phyloP scores from a whole-genome alignment of 805 yeast species.

The Cyberlindnera sargentensis region DNA sequence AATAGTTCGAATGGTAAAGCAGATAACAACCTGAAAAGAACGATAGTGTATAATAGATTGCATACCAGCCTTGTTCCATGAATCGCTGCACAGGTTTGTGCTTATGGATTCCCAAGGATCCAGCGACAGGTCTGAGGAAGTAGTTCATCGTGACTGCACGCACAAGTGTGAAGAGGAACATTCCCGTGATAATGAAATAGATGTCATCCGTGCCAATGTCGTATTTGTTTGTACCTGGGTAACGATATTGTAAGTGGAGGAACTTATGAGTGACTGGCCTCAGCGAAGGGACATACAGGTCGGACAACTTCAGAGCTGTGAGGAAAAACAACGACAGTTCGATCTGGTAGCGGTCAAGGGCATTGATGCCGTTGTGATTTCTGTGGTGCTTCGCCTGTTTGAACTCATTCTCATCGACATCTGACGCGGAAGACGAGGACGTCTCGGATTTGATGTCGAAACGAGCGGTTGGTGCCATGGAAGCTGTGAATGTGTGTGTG shows the following conservation, averaged over 20 bases:
- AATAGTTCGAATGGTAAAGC: constrained; percentile 46
- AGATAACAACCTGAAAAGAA: constrained; percentile 52
- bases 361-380: constrained; percentile 5
- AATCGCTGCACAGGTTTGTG: constrained; percentile 56
- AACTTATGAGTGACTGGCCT: constrained; percentile 30
- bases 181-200: constrained; percentile 46
- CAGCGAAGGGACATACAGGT: constrained; percentile 22
- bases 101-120: constrained; percentile 34
- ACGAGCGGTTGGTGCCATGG: not conserved
- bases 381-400: not conserved
- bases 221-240: constrained; percentile 28
- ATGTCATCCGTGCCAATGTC: constrained; percentile 51
- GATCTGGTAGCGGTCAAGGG: constrained; percentile 24
- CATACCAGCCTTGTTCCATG: constrained; percentile 83
- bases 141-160: constrained; percentile 56
- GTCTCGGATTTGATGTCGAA: constrained; percentile 1
- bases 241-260: constrained; percentile 33
- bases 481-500: not conserved
- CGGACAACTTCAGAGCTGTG: constrained; percentile 15
- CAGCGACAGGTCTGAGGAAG: constrained; percentile 52
- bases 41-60: constrained; percentile 50
- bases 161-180: constrained; percentile 49
- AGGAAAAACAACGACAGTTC: constrained; percentile 22
- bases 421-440: constrained; percentile 7
- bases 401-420: constrained; percentile 3